A percentile compares a stretch with the other conserved stretches of the same genome.
Conservation (phyloP, 1,139 yeast genomes). For the Yamadazyma aaseri region DNA sequence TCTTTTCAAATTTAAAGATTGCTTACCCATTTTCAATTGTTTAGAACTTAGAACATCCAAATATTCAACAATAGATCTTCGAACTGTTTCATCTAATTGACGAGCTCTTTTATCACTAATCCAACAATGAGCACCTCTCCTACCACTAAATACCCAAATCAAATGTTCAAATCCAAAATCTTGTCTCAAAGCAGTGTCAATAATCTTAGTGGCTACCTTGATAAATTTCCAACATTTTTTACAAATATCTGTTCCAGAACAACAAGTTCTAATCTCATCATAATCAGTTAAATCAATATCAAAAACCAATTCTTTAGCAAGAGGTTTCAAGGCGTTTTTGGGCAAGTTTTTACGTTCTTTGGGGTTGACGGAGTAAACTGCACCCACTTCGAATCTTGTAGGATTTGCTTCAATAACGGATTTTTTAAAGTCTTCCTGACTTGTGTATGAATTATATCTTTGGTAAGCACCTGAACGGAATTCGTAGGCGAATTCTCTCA, state of each 20-base stretch:
- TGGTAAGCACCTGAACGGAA: slow-evolving; percentile 82
- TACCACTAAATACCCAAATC: slow-evolving; percentile 96
- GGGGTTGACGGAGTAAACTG: slow-evolving; percentile 85
- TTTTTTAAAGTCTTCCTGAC: slow-evolving; percentile 70
- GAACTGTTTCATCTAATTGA: slow-evolving; percentile 62
- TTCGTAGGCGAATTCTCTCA: slow-evolving; percentile 94
- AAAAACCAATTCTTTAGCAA: slow-evolving; percentile 83
- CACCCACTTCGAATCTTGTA: slow-evolving; percentile 92
- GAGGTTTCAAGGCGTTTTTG: slow-evolving; percentile 75
- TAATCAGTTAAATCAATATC: slow-evolving; percentile 98
- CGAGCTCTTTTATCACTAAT: slow-evolving; percentile 85
- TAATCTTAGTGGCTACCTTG: slow-evolving; percentile 76
- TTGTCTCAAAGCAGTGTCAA: slow-evolving; percentile 69
- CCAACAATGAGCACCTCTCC: slow-evolving; percentile 99
- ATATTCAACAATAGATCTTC: slow-evolving; percentile 81
- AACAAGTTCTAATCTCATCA: slow-evolving; percentile 91
- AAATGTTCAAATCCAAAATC: slow-evolving; percentile 89
- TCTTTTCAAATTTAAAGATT: slow-evolving; percentile 52
- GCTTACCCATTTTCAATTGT: slow-evolving; percentile 31
- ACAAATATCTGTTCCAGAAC: slow-evolving; percentile 83
- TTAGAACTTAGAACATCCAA: slow-evolving; percentile 70
- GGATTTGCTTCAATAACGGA: slow-evolving; percentile 77
- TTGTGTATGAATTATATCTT: slow-evolving; percentile 76
- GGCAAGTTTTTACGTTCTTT: slow-evolving; percentile 78
- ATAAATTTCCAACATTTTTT: slow-evolving; percentile 92